A percentile compares a stretch with the other conserved stretches of the same genome.
These are phyloP conservation scores for Metschnikowia kofuensis DNA, from an alignment of 805 yeast genomes.

Conservation along the genomic window DNA sequence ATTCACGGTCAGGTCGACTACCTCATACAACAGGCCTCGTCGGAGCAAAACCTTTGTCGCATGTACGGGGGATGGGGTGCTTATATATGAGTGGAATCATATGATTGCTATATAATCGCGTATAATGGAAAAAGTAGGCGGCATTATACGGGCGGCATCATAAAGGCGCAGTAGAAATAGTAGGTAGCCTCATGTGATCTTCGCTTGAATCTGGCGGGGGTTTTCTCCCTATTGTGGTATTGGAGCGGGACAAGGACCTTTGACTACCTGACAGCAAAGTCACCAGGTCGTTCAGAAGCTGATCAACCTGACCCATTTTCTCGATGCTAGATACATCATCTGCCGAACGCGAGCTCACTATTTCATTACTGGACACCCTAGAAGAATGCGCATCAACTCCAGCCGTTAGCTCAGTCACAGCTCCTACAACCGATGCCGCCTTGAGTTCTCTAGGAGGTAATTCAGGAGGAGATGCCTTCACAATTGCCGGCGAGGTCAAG, in stretches of 20 bases:
- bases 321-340: background rate
- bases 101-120: background rate
- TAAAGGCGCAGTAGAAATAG: constrained; percentile 5
- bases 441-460: constrained; percentile 5
- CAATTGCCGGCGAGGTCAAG: background rate
- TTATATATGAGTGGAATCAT: constrained; percentile 15
- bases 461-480: constrained; percentile 4
- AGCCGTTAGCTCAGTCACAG: background rate
- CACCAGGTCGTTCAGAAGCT: background rate
- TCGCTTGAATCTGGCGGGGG: constrained; percentile 1
- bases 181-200: background rate
- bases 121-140: background rate
- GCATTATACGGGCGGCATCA: background rate
- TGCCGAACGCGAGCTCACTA: background rate
- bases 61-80: constrained; percentile 94
- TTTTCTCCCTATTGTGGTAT: background rate
- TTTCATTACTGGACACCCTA: background rate
- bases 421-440: background rate
- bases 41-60: constrained; percentile 63
- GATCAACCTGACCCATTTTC: background rate
- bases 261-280: background rate
- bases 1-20: constrained; percentile 92
- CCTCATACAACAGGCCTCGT: constrained; percentile 77
- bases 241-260: background rate
- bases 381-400: background rate